Evolutionary conservation across 1,284 basidiomycete species (phyloP), one percentile per base, ranked within the genome.

Genomic region (Ganoderma sinense): DNA sequence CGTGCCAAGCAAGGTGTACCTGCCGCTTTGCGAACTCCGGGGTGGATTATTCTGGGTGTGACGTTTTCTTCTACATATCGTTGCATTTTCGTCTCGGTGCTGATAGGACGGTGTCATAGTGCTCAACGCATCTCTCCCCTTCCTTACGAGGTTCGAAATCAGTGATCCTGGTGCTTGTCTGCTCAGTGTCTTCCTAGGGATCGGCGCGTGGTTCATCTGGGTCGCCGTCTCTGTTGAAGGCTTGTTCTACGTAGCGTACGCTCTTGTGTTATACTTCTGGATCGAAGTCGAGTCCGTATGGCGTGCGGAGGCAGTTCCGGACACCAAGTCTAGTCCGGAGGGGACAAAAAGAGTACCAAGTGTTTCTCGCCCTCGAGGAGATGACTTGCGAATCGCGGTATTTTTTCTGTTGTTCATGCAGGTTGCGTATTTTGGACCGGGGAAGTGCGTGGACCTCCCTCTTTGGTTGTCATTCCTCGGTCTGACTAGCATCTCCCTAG

Each of bases 401-500:
- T 93, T 94, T 78, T 96, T 96, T 82, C 81, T 97, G 69, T 93
- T 95, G 79, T 94, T 96, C 76, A 90, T 96, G 5, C 94, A 97
- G 76, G 87, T 95, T 62, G 95, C 91, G 3, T 96, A 96, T 82
- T 96, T 96, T 77, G 95, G 95, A 11, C 94, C 91, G 36, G 94
- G 94, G 81, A 95, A 95, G 93, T 94, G 80, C 78, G 92, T 86
- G 5, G 26, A 40, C 41, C 66, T n/a, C n/a, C n/a, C 0, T n/a
- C 60, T n/a, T 13, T 33, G 55, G 3, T 36, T 36, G 41, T 10
- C 29, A 33, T 31, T 18, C 55, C n/a, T 58, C n/a, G 16, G 16
- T 4, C 33, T 31, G 8, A 58, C 33, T 16, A 26, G 16, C 29
- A 36, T 31, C 26, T 18, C 23, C 26, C 10, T 74, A 95, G 94